Conservation (phyloP, 331 rosid species). For the Saraca asoca region DNA sequence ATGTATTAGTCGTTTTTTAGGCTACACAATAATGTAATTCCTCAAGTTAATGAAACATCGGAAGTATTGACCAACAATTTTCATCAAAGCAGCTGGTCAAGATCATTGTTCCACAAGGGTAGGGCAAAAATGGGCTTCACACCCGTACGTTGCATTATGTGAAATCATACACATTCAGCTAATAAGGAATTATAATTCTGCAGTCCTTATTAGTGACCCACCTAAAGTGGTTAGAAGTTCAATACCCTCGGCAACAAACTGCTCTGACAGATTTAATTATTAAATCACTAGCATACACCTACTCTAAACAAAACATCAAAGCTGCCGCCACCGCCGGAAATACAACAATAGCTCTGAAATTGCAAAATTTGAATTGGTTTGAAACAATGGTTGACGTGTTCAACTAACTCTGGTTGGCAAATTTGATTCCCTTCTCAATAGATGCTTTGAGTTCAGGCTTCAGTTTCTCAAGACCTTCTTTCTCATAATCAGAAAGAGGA, state of each 20-base stretch:
- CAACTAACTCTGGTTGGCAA: constrained; percentile 60
- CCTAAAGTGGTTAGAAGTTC: constrained; percentile 26
- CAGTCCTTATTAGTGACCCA: constrained; percentile 21
- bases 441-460: constrained; percentile 76
- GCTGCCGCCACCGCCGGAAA: constrained; percentile 50
- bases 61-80: too few relatives aligned
- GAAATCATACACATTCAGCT: constrained; percentile 12
- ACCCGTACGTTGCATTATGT: constrained; percentile 26
- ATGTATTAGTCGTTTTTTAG: too few relatives aligned
- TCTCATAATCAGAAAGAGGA: constrained; percentile 75
- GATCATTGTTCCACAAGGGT: background rate
- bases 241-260: constrained; percentile 26
- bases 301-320: constrained; percentile 46
- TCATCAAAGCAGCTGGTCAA: background rate
- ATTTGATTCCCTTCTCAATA: constrained; percentile 90
- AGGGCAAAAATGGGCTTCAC: background rate
- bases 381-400: constrained; percentile 5
- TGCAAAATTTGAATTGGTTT: constrained; percentile 52
- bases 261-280: constrained; percentile 39
- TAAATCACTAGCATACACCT: constrained; percentile 35
- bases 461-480: constrained; percentile 74
- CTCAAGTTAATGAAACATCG: too few relatives aligned
- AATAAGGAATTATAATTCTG: background rate
- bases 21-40: too few relatives aligned
- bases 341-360: constrained; percentile 49